These are phyloP conservation scores for Monosporozyma siamensis DNA, from an alignment of 805 yeast species.

Conservation along the genomic window DNA sequence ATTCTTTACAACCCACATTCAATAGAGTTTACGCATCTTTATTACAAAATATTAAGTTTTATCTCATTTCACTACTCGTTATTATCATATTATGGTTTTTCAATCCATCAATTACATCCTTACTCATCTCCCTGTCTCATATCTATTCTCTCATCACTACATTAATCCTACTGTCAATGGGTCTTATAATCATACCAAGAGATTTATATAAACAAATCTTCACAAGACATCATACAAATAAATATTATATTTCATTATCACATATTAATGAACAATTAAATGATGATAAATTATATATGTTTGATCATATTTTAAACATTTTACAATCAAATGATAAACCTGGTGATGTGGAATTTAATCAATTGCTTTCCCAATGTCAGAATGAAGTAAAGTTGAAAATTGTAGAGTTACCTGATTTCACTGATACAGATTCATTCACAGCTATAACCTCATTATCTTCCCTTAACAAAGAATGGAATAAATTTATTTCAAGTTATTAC, in stretches of 20 bases:
- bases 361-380: constrained; percentile 21
- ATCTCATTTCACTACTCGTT: too few species aligned
- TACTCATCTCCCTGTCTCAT: constrained; percentile 27
- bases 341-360: constrained; percentile 20
- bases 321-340: constrained; percentile 12
- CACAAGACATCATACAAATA: not conserved
- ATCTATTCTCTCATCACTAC: constrained; percentile 27
- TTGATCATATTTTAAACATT: constrained; percentile 21
- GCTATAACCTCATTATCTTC: too few species aligned
- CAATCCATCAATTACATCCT: too few species aligned
- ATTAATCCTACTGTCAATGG: constrained; percentile 21
- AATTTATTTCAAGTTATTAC: constrained; percentile 24
- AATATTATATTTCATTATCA: constrained; percentile 25
- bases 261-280: constrained; percentile 27
- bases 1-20: not conserved
- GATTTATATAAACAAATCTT: constrained; percentile 12
- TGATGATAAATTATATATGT: constrained; percentile 21
- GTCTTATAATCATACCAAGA: constrained; percentile 23
- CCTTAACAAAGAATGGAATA: constrained; percentile 23
- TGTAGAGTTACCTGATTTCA: too few species aligned
- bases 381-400: constrained; percentile 20
- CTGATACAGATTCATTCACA: too few species aligned
- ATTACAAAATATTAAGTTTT: constrained; percentile 23
- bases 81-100: too few species aligned
- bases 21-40: constrained; percentile 12